Percentiles rank a stretch among this genome's conserved stretches.
phyloP scores from a whole-genome alignment of 805 yeast species.

The Lachancea quebecensis region DNA sequence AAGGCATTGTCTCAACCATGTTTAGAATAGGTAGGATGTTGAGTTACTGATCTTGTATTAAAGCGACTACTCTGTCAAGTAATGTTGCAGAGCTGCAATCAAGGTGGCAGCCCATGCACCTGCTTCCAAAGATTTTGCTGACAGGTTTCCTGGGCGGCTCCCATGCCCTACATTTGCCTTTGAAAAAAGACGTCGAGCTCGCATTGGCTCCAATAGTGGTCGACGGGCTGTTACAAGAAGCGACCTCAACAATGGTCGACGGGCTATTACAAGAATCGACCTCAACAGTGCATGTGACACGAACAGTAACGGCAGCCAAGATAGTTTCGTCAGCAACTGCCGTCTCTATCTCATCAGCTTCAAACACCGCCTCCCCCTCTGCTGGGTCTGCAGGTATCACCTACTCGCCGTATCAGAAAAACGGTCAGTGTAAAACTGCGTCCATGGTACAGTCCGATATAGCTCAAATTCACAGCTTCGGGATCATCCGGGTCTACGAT shows the following conservation, averaged over 20 bases:
- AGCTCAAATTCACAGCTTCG: slow-evolving; percentile 40
- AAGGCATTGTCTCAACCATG: too few relatives aligned
- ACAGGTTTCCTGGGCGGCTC: too few relatives aligned
- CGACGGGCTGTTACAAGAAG: not conserved
- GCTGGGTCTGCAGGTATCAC: slow-evolving; percentile 10
- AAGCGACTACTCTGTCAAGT: too few relatives aligned
- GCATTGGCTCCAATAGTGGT: not conserved
- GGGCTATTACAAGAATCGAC: not conserved
- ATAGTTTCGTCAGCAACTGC: not conserved
- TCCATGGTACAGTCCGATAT: slow-evolving; percentile 50
- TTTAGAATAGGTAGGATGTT: too few relatives aligned
- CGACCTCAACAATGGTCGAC: not conserved
- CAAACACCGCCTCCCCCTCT: not conserved
- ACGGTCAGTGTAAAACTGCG: slow-evolving; percentile 53
- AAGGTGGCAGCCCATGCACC: too few relatives aligned
- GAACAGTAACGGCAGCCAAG: not conserved
- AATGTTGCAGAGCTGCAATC: too few relatives aligned
- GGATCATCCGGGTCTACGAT: slow-evolving; percentile 64
- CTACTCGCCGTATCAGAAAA: slow-evolving; percentile 64
- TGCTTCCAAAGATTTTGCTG: too few relatives aligned
- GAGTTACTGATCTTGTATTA: too few relatives aligned
- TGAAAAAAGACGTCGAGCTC: not conserved
- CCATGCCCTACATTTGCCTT: too few relatives aligned
- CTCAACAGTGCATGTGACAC: not conserved
- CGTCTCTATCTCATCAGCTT: not conserved